A percentile compares a stretch with the other conserved stretches of the same genome.
These are phyloP conservation scores for Penicillium tannophilum DNA, from an alignment of 495 filamentous ascomycete genomes.

Conservation along the genomic window DNA sequence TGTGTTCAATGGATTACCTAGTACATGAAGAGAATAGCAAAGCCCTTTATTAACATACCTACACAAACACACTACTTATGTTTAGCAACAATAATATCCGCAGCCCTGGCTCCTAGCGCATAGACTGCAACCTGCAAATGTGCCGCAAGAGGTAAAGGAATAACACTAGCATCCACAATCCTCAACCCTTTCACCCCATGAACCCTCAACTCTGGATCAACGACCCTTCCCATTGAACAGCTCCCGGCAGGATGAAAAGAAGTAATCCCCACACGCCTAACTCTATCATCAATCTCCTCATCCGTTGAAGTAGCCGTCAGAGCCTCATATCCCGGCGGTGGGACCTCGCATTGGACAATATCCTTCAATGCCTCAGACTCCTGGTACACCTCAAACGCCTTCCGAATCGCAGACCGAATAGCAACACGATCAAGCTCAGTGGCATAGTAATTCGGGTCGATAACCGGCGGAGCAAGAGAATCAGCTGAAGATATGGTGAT, in stretches of 20 bases:
- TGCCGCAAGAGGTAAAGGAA: constrained; percentile 35
- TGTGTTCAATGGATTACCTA: no score
- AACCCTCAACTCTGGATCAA: constrained; percentile 39
- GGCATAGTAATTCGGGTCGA: constrained; percentile 48
- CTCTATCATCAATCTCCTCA: constrained; percentile 31
- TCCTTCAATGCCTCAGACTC: constrained; percentile 22
- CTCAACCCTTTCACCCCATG: constrained; percentile 37
- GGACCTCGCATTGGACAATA: constrained; percentile 25
- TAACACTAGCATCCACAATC: constrained; percentile 42
- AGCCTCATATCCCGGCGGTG: constrained; percentile 18
- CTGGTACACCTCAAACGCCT: constrained; percentile 10
- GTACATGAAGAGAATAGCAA: no score
- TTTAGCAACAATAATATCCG: constrained; percentile 16
- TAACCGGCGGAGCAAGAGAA: constrained; percentile 30
- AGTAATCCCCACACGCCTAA: constrained; percentile 23
- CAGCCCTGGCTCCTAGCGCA: constrained; percentile 38
- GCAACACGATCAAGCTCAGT: constrained; percentile 36
- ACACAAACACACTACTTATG: not conserved
- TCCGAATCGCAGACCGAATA: constrained; percentile 27
- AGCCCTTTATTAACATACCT: no score
- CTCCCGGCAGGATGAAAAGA: constrained; percentile 35
- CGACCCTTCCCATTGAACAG: constrained; percentile 43
- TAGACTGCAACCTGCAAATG: constrained; percentile 37
- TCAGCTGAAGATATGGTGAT: constrained; percentile 40
- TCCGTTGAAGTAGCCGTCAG: constrained; percentile 28